A percentile compares a stretch with the other conserved stretches of the same genome.
These are phyloP conservation scores for Salvia miltiorrhiza DNA, from an alignment of 257 asterid species.

Conservation along the genomic window DNA sequence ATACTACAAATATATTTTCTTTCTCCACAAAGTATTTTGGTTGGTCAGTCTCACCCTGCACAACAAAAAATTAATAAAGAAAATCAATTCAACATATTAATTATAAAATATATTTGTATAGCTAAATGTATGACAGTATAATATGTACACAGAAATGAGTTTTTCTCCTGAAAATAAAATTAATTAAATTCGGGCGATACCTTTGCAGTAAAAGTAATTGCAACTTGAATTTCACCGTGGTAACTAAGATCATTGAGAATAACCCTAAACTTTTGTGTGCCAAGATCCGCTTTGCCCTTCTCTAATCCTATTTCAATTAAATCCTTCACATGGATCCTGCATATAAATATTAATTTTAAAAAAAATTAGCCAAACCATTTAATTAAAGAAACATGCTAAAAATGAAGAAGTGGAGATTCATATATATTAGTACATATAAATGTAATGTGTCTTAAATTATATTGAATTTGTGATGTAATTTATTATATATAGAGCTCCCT, in stretches of 20 bases:
- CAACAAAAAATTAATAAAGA: background rate
- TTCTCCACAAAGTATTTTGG: background rate
- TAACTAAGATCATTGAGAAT: constrained; percentile 36
- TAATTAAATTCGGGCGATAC: constrained; percentile 13
- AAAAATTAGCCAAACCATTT: background rate
- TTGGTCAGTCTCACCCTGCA: constrained; percentile 2
- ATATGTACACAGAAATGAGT: background rate
- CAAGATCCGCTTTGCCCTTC: constrained; percentile 53
- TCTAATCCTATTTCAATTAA: constrained; percentile 50
- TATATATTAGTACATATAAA: no score
- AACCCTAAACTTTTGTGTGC: constrained; percentile 52
- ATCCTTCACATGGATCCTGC: constrained; percentile 64
- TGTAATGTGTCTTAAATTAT: no score
- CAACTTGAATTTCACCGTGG: constrained; percentile 67
- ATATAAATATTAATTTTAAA: constrained; percentile 14
- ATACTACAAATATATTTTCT: background rate
- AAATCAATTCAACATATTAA: background rate
- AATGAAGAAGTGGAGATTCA: background rate
- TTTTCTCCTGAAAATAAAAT: background rate
- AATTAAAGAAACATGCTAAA: background rate
- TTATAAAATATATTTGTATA: no score
- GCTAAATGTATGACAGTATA: no score
- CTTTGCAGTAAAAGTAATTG: constrained; percentile 44
- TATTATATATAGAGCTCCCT: no score
- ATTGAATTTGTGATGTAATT: no score